Conservation (phyloP, 169 alveolate species). For the Plasmodium cynomolgi region DNA sequence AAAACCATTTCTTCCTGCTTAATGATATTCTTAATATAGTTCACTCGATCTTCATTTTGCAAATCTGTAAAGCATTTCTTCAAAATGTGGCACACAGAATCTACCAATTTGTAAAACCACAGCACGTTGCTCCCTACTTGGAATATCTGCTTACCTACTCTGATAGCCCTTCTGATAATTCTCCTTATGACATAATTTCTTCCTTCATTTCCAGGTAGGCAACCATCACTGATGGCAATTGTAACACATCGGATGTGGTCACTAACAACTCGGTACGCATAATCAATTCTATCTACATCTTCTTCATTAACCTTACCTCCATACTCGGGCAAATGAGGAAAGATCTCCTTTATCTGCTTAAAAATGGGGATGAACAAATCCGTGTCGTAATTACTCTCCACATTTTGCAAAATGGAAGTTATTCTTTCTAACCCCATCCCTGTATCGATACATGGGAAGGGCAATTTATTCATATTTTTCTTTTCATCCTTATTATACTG, state of each 20-base stretch:
- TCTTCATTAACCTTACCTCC: conserved; percentile 89
- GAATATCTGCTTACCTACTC: conserved; percentile 89
- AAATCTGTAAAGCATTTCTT: conserved; percentile 89
- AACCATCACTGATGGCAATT: conserved; percentile 94
- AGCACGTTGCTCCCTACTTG: conserved; percentile 84
- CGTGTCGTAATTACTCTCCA: conserved; percentile 93
- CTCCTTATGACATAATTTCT: conserved; percentile 93
- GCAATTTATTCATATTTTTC: conserved; percentile 89
- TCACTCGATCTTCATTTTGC: conserved; percentile 84
- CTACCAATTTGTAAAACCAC: conserved; percentile 90
- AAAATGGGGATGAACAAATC: conserved; percentile 91
- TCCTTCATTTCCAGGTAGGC: conserved; percentile 94
- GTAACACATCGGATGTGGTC: conserved; percentile 94
- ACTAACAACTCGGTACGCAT: conserved; percentile 94
- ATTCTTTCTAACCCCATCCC: conserved; percentile 96
- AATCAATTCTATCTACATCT: conserved; percentile 88
- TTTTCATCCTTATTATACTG: conserved; percentile 92
- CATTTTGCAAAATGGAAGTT: conserved; percentile 89
- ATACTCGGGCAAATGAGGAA: conserved; percentile 85
- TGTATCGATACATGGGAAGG: conserved; percentile 95
- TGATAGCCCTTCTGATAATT: conserved; percentile 92
- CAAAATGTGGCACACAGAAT: conserved; percentile 84
- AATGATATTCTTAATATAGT: conserved; percentile 84
- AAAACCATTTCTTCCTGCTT: conserved; percentile 91
- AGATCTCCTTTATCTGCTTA: conserved; percentile 85